Evolutionary conservation across 1,284 basidiomycete species (phyloP), one percentile per base, ranked within the genome.

Genomic region (Tylopilus orsonianus): DNA sequence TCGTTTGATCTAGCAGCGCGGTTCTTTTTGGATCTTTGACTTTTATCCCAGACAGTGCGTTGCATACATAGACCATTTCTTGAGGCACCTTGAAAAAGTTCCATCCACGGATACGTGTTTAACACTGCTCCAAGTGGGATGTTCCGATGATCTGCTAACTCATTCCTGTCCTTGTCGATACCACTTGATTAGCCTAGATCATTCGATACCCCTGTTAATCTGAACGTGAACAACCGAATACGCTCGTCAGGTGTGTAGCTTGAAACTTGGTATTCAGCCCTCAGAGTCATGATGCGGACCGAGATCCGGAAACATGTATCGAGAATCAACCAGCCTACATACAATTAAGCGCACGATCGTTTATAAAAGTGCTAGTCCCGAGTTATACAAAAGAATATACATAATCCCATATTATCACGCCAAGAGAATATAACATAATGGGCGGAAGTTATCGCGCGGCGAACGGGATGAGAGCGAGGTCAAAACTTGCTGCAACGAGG

Each of bases 321-420:
- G 36, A 42, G 24, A 44, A 46, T 26, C 24, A 26, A 41, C 43
- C 49, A 56, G 59, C 55, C 61, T 62, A 56, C 47, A 50, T 61
- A 65, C 56, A 57, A 59, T 52, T 53, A 54, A 30, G 47, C n/a
- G 48, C 35, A 52, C 55, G 54, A 20, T 12, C 42, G 12, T 62
- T 53, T 63, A 59, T 62, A 66, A 62, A 65, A 48, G 43, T 45
- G 49, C 37, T 18, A 44, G 58, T 49, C 35, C 50, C 39, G 26
- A 38, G 10, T 49, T 65, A 62, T 62, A 60, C 60, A 62, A 67
- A 60, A 62, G 61, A 65, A 67, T 65, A 53, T 65, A 62, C 61
- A 62, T 60, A 50, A 60, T 59, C 19, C 58, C 58, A 59, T 58
- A 62, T 62, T 55, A 64, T 60, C 50, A 64, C 50, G 62, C 40